Evolutionary conservation across 1,139 yeast genomes (phyloP).

Genomic region (Arxiozyma bovina): DNA sequence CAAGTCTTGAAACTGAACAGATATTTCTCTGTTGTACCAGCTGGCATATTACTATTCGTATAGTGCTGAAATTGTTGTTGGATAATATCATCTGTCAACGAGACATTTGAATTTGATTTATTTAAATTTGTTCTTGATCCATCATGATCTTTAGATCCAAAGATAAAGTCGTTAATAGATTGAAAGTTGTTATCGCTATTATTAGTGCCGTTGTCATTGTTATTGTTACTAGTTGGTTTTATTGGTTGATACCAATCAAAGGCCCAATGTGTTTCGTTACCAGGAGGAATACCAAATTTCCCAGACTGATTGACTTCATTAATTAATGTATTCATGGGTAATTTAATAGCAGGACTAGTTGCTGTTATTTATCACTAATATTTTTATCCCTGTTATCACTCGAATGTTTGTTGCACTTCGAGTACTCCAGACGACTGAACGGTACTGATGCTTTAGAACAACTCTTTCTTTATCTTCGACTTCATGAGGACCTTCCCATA

Average conservation of each 20-base stretch:
- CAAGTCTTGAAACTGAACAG: slow-evolving; percentile 21
- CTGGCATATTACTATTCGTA: background rate
- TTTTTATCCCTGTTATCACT: too few relatives aligned
- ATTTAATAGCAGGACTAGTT: too few relatives aligned
- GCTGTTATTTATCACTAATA: too few relatives aligned
- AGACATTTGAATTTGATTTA: slow-evolving; percentile 3
- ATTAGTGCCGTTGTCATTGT: background rate
- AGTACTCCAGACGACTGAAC: background rate
- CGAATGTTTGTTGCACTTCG: background rate
- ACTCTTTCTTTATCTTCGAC: too few relatives aligned
- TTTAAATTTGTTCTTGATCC: background rate
- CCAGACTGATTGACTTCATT: slow-evolving; percentile 20
- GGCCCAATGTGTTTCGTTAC: slow-evolving; percentile 19
- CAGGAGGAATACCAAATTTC: slow-evolving; percentile 10
- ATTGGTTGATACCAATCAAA: slow-evolving; percentile 24
- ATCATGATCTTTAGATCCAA: background rate
- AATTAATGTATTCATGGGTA: slow-evolving; percentile 21
- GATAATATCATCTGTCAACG: background rate
- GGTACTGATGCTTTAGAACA: background rate
- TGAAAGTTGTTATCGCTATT: background rate
- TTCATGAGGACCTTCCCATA: background rate
- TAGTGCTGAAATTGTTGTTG: background rate
- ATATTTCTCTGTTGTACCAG: slow-evolving; percentile 10
- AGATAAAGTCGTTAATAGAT: background rate
- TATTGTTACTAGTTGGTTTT: background rate